Conservation (phyloP, 306 rosid genomes). For the Sechiopsis laciniata region DNA sequence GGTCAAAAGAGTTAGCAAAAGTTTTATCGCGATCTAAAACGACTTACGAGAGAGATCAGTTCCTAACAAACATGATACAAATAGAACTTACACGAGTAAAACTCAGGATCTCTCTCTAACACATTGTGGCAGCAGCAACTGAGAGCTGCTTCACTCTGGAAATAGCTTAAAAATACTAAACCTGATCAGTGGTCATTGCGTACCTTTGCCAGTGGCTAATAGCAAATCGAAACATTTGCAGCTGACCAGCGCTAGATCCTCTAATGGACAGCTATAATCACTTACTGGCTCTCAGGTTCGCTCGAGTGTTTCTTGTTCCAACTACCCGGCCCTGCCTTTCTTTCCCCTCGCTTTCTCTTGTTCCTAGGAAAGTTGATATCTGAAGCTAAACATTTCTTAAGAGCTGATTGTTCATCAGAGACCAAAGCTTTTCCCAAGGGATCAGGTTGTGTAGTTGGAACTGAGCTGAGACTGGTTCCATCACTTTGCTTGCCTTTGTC, state of each 20-base stretch:
- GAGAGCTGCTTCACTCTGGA: neutral
- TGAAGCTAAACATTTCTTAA: conserved; percentile 42
- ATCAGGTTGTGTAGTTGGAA: conserved; percentile 36
- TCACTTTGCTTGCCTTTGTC: conserved; percentile 40
- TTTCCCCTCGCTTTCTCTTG: conserved; percentile 83
- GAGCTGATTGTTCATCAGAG: conserved; percentile 48
- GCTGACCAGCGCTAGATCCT: conserved; percentile 5
- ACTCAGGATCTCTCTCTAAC: conserved; percentile 9
- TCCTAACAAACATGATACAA: conserved; percentile 12
- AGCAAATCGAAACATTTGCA: neutral
- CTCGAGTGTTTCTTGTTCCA: conserved; percentile 61
- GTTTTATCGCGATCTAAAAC: neutral
- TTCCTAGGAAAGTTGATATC: conserved; percentile 50
- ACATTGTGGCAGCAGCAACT: neutral
- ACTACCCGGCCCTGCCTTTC: conserved; percentile 25
- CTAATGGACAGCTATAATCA: neutral
- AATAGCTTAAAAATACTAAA: neutral
- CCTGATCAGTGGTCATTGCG: neutral
- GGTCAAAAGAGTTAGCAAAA: neutral
- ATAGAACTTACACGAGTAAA: neutral
- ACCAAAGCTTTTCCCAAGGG: conserved; percentile 21
- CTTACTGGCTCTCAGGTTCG: conserved; percentile 63
- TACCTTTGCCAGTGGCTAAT: neutral
- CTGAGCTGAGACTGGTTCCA: conserved; percentile 27
- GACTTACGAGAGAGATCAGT: neutral